Percentiles rank a stretch among this genome's conserved stretches.
Evolutionary conservation across 2,329 filamentous ascomycete genomes (phyloP).

Genomic region (Bisporella sp.): DNA sequence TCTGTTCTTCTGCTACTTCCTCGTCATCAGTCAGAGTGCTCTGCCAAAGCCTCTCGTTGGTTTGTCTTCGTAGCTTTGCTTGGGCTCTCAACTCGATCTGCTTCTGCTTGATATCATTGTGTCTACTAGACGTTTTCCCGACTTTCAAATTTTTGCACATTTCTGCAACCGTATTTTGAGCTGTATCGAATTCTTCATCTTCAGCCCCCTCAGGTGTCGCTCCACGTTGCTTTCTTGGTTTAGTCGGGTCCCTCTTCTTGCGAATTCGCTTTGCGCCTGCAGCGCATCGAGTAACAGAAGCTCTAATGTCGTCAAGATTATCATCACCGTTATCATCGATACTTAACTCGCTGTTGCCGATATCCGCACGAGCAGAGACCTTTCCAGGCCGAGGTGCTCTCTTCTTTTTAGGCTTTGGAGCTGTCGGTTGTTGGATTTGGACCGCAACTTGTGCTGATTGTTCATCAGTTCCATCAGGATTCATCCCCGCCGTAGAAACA

Average conservation of each 20-base stretch:
- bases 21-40: constrained; percentile 6
- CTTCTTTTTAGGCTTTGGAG: constrained; percentile 8
- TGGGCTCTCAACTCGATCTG: constrained; percentile 40
- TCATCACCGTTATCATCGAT: constrained; percentile 13
- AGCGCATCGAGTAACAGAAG: constrained; percentile 14
- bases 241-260: constrained; percentile 26
- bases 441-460: neutral
- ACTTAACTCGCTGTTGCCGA: too few relatives aligned
- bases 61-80: constrained; percentile 21
- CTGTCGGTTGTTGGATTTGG: constrained; percentile 9
- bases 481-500: constrained; percentile 17
- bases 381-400: constrained; percentile 13
- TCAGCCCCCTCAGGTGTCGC: constrained; percentile 58
- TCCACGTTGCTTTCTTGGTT: constrained; percentile 20
- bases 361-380: constrained; percentile 13
- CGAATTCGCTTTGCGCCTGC: constrained; percentile 13
- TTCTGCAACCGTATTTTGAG: constrained; percentile 64
- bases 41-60: constrained; percentile 17
- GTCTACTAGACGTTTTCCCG: constrained; percentile 68
- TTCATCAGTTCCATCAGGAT: constrained; percentile 21
- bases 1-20: constrained; percentile 24
- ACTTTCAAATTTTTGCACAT: constrained; percentile 62
- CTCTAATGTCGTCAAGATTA: constrained; percentile 18
- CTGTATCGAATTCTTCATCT: constrained; percentile 54
- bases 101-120: constrained; percentile 64